Conservation (phyloP, 352 stramenopile species). For the Thalassiosira livingstoniorum region DNA sequence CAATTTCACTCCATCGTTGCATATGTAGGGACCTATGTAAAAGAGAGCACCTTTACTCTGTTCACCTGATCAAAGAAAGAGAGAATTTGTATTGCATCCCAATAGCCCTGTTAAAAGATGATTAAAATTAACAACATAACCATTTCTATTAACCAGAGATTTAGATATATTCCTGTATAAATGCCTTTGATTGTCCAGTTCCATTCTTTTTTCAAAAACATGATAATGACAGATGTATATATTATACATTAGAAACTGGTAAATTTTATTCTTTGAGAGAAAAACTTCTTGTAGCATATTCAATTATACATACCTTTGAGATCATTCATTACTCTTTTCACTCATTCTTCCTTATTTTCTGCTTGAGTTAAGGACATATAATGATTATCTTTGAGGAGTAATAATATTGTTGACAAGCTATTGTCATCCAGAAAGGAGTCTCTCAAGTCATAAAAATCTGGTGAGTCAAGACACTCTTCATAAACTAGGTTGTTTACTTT, state of each 20-base stretch:
- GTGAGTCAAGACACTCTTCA: neutral
- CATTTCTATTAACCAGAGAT: conserved; percentile 25
- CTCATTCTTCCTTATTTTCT: too few species aligned
- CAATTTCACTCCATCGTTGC: conserved; percentile 30
- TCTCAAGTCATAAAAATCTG: neutral
- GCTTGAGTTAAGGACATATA: too few species aligned
- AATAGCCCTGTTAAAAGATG: conserved; percentile 20
- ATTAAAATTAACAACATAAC: conserved; percentile 48
- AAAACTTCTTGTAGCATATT: neutral
- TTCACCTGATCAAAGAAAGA: conserved; percentile 29
- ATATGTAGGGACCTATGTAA: conserved; percentile 50
- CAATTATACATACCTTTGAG: too few species aligned
- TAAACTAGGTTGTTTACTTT: too few species aligned
- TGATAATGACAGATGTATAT: conserved; percentile 11
- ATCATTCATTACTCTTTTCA: too few species aligned
- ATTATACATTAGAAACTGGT: neutral
- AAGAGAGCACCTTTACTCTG: conserved; percentile 41
- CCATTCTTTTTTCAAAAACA: too few species aligned
- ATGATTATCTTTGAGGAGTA: neutral
- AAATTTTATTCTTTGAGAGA: neutral
- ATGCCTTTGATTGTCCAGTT: neutral
- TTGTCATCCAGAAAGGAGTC: neutral
- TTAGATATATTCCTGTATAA: conserved; percentile 27
- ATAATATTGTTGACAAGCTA: neutral
- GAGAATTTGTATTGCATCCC: conserved; percentile 34